These are phyloP conservation scores for Ascochyta koolunga DNA, from an alignment of 2,329 filamentous ascomycete genomes.

Conservation along the genomic window DNA sequence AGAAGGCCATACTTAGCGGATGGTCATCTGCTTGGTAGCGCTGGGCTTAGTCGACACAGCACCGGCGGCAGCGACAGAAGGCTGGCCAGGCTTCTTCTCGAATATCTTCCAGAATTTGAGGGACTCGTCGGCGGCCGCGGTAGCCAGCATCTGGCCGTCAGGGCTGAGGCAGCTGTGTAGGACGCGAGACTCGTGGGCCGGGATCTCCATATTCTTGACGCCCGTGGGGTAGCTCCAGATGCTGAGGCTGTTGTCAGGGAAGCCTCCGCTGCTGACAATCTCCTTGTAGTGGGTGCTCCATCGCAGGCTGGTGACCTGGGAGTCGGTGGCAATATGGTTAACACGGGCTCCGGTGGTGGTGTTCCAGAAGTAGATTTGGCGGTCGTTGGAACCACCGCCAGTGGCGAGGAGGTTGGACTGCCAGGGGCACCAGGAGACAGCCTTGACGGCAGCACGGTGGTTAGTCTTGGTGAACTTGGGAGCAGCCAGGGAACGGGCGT, in stretches of 20 bases:
- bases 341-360: slow-evolving; percentile 95
- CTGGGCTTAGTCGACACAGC: slow-evolving; percentile 76
- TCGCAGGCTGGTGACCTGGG: slow-evolving; percentile 92
- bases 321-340: slow-evolving; percentile 99
- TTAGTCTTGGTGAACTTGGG: slow-evolving; percentile 99
- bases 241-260: slow-evolving; percentile 98
- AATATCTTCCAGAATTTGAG: slow-evolving; percentile 99
- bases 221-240: slow-evolving; percentile 99
- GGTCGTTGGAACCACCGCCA: slow-evolving; percentile 93
- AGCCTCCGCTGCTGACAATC: slow-evolving; percentile 95
- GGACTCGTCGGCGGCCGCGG: slow-evolving; percentile 92
- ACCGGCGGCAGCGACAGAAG: slow-evolving; percentile 67
- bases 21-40: slow-evolving; percentile 92
- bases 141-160: slow-evolving; percentile 97
- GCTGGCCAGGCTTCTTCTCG: slow-evolving; percentile 90
- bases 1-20: slow-evolving; percentile 37
- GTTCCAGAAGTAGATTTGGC: slow-evolving; percentile 99
- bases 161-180: slow-evolving; percentile 96
- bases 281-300: slow-evolving; percentile 98
- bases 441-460: slow-evolving; percentile 98
- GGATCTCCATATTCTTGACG: slow-evolving; percentile 97
- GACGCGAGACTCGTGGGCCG: slow-evolving; percentile 94
- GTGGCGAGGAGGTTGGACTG: slow-evolving; percentile 96
- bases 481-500: slow-evolving; percentile 87
- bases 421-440: slow-evolving; percentile 98